These are phyloP conservation scores for Gracilaria caudata DNA, from an alignment of 23 red algal species.

Conservation along the genomic window DNA sequence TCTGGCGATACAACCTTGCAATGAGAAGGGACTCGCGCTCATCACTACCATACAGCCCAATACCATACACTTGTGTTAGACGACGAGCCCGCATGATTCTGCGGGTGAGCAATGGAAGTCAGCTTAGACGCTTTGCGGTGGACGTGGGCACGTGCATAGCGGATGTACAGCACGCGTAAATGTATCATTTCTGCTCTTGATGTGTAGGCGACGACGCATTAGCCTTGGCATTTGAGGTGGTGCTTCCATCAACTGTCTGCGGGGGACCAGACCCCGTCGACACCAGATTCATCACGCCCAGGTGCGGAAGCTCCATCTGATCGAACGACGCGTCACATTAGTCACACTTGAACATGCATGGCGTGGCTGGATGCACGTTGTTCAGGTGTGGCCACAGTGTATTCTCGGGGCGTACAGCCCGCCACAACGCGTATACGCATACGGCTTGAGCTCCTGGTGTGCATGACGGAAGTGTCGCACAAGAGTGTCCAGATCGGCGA, in stretches of 20 bases:
- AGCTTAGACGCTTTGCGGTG: no score
- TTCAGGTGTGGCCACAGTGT: constrained; percentile 60
- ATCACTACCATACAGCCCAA: no score
- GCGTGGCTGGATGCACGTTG: constrained; percentile 52
- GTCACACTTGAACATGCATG: constrained; percentile 36
- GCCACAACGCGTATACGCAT: constrained; percentile 44
- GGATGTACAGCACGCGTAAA: no score
- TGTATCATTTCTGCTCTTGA: no score
- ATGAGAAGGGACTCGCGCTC: no score
- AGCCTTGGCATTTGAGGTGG: constrained; percentile 24
- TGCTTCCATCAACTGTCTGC: background rate
- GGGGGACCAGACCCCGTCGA: no score
- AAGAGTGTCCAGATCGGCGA: constrained; percentile 50
- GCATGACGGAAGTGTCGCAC: constrained; percentile 66
- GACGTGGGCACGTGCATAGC: no score
- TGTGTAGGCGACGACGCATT: no score
- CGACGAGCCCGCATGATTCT: no score
- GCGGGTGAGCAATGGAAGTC: no score
- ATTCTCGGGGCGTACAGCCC: constrained; percentile 50
- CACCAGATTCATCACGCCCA: constrained; percentile 28
- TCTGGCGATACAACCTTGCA: no score
- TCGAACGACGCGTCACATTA: constrained; percentile 69
- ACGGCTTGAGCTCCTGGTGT: constrained; percentile 63
- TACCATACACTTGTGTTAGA: no score
- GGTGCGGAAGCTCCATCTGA: constrained; percentile 45